Conservation (phyloP, 2,329 filamentous ascomycete genomes). For the Nemania sp. region DNA sequence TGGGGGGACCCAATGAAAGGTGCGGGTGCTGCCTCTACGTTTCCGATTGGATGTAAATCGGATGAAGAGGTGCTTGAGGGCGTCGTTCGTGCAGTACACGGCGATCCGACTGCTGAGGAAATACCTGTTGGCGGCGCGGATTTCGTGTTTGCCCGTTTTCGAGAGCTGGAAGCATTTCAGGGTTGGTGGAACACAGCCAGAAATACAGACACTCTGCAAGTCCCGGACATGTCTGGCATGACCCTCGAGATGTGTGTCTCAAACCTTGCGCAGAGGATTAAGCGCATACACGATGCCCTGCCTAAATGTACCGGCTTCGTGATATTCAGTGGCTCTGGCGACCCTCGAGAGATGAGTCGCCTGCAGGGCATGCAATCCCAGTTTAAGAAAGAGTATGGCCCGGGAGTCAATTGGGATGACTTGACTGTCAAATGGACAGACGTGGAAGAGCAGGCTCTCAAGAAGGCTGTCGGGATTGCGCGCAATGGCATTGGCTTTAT, state of each 20-base stretch:
- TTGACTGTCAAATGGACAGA: constrained; percentile 71
- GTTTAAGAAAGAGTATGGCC: constrained; percentile 67
- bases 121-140: constrained; percentile 65
- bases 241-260: constrained; percentile 51
- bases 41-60: constrained; percentile 59
- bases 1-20: constrained; percentile 78
- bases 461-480: constrained; percentile 58
- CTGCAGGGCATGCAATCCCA: constrained; percentile 63
- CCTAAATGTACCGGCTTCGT: constrained; percentile 68
- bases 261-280: constrained; percentile 53
- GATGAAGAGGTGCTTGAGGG: constrained; percentile 62
- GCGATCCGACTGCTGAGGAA: constrained; percentile 60
- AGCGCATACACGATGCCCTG: constrained; percentile 58
- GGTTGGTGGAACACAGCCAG: constrained; percentile 69
- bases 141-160: constrained; percentile 68
- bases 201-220: constrained; percentile 39
- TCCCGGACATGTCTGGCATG: constrained; percentile 35
- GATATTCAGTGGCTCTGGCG: constrained; percentile 67
- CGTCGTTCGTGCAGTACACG: constrained; percentile 61
- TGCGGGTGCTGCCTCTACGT: constrained; percentile 58
- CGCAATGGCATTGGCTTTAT: constrained; percentile 67
- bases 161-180: constrained; percentile 65
- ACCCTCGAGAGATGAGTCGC: constrained; percentile 67
- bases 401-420: constrained; percentile 67
- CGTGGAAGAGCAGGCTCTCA: constrained; percentile 64